Percentiles rank a stretch among this genome's conserved stretches.
phyloP scores from a whole-genome alignment of 2,329 filamentous ascomycete genomes.

The Sordariomycetes sp. region DNA sequence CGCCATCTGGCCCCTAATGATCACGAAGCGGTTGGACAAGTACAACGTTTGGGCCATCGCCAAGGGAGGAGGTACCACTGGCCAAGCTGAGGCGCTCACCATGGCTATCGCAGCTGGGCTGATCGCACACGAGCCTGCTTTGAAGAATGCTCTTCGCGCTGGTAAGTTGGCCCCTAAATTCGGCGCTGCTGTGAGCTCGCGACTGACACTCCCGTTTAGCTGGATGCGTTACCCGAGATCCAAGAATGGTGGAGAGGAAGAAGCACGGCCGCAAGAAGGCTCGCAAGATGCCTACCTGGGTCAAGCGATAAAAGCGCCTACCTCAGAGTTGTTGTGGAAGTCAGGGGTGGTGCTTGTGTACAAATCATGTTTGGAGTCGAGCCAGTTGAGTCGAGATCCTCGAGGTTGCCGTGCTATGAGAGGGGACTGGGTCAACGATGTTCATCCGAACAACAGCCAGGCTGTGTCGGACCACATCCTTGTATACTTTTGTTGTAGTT shows the following conservation, averaged over 20 bases:
- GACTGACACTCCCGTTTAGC: constrained; percentile 50
- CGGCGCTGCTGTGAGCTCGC: constrained; percentile 5
- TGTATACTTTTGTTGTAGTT: too few relatives aligned
- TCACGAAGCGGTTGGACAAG: constrained; percentile 78
- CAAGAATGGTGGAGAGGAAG: constrained; percentile 92
- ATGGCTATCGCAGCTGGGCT: constrained; percentile 83
- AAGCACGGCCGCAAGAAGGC: constrained; percentile 95
- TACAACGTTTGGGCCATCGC: constrained; percentile 93
- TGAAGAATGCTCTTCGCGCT: constrained; percentile 81
- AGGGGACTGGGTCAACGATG: too few relatives aligned
- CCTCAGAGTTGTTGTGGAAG: neutral
- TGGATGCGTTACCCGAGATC: constrained; percentile 85
- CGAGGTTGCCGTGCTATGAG: too few relatives aligned
- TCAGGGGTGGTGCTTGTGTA: too few relatives aligned
- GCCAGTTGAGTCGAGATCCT: too few relatives aligned
- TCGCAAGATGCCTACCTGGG: constrained; percentile 96
- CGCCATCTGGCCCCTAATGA: constrained; percentile 81
- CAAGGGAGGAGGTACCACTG: constrained; percentile 81
- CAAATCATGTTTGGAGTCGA: too few relatives aligned
- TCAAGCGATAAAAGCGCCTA: constrained; percentile 61
- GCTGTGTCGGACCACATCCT: too few relatives aligned
- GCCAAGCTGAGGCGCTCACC: constrained; percentile 90
- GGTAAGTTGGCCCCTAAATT: constrained; percentile 49
- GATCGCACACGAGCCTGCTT: constrained; percentile 79
- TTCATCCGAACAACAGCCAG: too few relatives aligned